phyloP scores from a whole-genome alignment of 805 yeast species.

The Metschnikowia anglica region DNA sequence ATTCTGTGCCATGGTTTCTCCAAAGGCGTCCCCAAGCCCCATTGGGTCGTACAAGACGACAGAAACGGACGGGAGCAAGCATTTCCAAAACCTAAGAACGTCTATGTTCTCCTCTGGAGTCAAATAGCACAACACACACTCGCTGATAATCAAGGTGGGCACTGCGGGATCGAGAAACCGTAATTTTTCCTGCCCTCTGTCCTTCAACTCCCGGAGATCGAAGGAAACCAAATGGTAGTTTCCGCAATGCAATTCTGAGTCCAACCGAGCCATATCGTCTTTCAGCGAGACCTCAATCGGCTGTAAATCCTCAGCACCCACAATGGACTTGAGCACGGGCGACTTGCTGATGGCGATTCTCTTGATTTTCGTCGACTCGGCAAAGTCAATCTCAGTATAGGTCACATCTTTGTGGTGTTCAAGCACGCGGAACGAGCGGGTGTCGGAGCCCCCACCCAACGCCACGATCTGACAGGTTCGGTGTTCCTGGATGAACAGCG shows the following conservation, averaged over 20 bases:
- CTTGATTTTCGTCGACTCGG: conserved; percentile 51
- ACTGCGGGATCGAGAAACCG: conserved; percentile 28
- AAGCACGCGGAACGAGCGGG: conserved; percentile 57
- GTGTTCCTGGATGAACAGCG: conserved; percentile 37
- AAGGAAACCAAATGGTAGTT: conserved; percentile 53
- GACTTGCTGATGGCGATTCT: conserved; percentile 44
- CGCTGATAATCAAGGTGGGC: conserved; percentile 68
- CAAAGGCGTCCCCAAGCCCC: conserved; percentile 61
- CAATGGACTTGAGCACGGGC: conserved; percentile 26
- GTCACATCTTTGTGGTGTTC: conserved; percentile 18
- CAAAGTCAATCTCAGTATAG: conserved; percentile 67
- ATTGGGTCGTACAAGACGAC: conserved; percentile 70
- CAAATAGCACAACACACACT: conserved; percentile 75
- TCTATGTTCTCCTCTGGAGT: conserved; percentile 47
- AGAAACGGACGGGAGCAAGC: conserved; percentile 26
- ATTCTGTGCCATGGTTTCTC: conserved; percentile 65
- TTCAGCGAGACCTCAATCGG: conserved; percentile 14
- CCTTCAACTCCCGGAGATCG: conserved; percentile 48
- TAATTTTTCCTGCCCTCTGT: conserved; percentile 15
- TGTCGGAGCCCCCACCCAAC: conserved; percentile 81
- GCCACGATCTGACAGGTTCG: conserved; percentile 54
- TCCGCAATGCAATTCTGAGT: conserved; percentile 33
- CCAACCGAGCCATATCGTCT: conserved; percentile 25
- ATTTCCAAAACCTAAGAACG: conserved; percentile 46
- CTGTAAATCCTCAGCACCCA: conserved; percentile 17